Evolutionary conservation across 768 basidiomycete genomes (phyloP).

Genomic region (Amanita pallidorosea): DNA sequence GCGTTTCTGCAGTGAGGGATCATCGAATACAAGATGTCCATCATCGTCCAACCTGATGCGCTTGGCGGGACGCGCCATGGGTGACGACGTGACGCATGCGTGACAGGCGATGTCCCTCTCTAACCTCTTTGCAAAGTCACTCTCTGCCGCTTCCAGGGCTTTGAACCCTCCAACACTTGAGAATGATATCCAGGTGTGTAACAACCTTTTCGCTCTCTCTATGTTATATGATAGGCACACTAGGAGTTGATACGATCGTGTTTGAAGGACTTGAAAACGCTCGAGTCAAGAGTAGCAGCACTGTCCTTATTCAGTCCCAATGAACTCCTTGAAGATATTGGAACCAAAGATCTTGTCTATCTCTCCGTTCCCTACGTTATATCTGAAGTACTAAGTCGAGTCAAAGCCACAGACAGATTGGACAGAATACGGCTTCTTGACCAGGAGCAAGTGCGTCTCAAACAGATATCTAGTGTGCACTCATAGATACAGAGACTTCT

Average conservation of each 20-base stretch:
- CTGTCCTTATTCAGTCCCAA: slow-evolving; percentile 77
- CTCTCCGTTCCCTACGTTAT: slow-evolving; percentile 60
- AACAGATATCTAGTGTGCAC: neutral
- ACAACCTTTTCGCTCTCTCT: neutral
- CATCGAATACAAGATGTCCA: slow-evolving; percentile 10
- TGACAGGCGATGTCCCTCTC: slow-evolving; percentile 18
- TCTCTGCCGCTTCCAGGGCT: slow-evolving; percentile 28
- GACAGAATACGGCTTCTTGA: slow-evolving; percentile 48
- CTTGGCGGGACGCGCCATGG: slow-evolving; percentile 7
- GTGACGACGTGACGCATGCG: neutral
- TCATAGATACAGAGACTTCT: neutral
- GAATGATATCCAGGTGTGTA: slow-evolving; percentile 30
- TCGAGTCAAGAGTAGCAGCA: slow-evolving; percentile 42
- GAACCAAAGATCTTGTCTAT: slow-evolving; percentile 67
- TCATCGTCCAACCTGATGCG: slow-evolving; percentile 8
- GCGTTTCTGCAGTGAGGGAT: slow-evolving; percentile 16
- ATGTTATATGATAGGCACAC: neutral
- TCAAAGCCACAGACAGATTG: slow-evolving; percentile 41
- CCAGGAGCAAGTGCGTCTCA: slow-evolving; percentile 44
- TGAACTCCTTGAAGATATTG: slow-evolving; percentile 73
- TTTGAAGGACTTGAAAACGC: slow-evolving; percentile 41
- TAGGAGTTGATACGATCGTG: slow-evolving; percentile 52
- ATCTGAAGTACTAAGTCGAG: slow-evolving; percentile 55
- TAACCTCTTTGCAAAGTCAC: slow-evolving; percentile 23
- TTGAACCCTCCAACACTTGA: slow-evolving; percentile 27